A percentile compares a stretch with the other conserved stretches of the same genome.
Evolutionary conservation across 2,329 filamentous ascomycete genomes (phyloP).

Genomic region (Paracorniculantispora psalliotae): DNA sequence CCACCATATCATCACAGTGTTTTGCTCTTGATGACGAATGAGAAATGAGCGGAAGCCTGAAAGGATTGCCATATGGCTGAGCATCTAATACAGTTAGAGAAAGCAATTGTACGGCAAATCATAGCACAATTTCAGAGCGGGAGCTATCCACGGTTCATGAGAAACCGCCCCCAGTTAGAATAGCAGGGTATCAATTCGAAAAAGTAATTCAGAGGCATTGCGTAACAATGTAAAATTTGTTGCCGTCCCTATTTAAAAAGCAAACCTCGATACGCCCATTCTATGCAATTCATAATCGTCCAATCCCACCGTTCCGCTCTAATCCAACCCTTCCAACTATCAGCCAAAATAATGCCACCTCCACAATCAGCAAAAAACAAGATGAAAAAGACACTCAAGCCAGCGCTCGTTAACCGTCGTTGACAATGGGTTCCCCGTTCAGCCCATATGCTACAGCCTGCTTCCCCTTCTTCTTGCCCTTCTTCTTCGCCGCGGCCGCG

Average conservation of each 20-base stretch:
- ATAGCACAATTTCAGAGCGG: too few relatives aligned
- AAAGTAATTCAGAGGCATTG: too few relatives aligned
- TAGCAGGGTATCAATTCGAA: not conserved
- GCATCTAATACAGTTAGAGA: too few relatives aligned
- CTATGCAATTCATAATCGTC: conserved; percentile 2
- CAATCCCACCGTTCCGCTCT: too few relatives aligned
- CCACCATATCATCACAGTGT: not conserved
- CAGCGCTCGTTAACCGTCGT: conserved; percentile 18
- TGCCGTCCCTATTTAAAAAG: too few relatives aligned
- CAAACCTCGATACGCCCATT: not conserved
- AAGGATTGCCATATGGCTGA: too few relatives aligned
- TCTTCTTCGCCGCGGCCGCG: conserved; percentile 26
- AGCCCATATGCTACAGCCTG: conserved; percentile 31
- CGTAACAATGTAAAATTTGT: too few relatives aligned
- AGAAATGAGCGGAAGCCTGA: not conserved
- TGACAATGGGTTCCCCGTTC: conserved; percentile 31
- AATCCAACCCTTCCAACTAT: not conserved
- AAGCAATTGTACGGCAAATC: too few relatives aligned
- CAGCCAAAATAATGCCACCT: too few relatives aligned
- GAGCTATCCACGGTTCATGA: too few relatives aligned
- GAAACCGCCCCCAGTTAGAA: too few relatives aligned
- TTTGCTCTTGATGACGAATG: not conserved
- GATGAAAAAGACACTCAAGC: not conserved
- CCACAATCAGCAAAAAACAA: too few relatives aligned
- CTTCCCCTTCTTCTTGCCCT: conserved; percentile 28